These are phyloP conservation scores for Leccinellum rugosiceps DNA, from an alignment of 768 basidiomycete species.

Conservation along the genomic window DNA sequence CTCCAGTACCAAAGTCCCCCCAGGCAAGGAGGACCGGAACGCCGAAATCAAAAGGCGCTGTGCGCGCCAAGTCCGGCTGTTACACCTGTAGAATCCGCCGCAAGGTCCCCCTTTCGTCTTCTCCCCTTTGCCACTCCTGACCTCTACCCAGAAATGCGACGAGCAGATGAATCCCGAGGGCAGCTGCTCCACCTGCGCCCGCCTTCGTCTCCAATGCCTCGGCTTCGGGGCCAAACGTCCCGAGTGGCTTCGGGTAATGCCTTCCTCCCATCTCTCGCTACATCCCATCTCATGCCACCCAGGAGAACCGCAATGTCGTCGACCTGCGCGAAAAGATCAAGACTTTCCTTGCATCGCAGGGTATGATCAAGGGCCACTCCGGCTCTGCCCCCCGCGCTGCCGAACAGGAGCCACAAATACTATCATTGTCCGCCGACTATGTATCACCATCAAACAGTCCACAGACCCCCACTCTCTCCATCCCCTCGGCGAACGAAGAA, in stretches of 20 bases:
- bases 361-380: slow-evolving; percentile 88
- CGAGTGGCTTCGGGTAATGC: slow-evolving; percentile 74
- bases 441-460: slow-evolving; percentile 40
- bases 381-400: slow-evolving; percentile 58
- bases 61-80: slow-evolving; percentile 84
- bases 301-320: slow-evolving; percentile 70
- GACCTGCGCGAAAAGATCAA: slow-evolving; percentile 78
- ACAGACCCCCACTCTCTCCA: slow-evolving; percentile 47
- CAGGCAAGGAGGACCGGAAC: slow-evolving; percentile 45
- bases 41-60: slow-evolving; percentile 76
- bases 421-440: slow-evolving; percentile 45
- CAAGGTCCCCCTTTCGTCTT: slow-evolving; percentile 50
- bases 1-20: slow-evolving; percentile 40
- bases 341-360: slow-evolving; percentile 71
- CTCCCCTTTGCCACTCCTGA: slow-evolving; percentile 9
- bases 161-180: slow-evolving; percentile 62
- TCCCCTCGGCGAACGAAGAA: slow-evolving; percentile 39
- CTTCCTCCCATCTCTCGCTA: background rate
- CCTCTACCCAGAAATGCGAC: slow-evolving; percentile 70
- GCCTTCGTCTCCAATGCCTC: slow-evolving; percentile 79
- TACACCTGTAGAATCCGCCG: slow-evolving; percentile 85
- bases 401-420: slow-evolving; percentile 55
- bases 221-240: slow-evolving; percentile 85
- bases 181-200: slow-evolving; percentile 71
- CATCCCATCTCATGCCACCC: slow-evolving; percentile 13